phyloP scores from a whole-genome alignment of 78 protist genomes.

The Tieghemostelium lacteum region DNA sequence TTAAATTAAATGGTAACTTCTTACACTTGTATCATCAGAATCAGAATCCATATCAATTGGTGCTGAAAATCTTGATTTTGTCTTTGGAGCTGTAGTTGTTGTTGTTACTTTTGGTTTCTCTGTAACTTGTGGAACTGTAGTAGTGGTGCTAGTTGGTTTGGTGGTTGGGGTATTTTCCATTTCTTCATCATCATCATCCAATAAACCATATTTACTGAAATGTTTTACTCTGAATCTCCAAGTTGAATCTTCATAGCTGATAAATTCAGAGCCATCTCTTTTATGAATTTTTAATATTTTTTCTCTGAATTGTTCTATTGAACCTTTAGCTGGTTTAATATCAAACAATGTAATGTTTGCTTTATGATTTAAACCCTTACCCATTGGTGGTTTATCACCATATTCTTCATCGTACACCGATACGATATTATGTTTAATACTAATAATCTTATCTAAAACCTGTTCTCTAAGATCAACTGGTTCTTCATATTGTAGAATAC shows the following conservation, averaged over 20 bases:
- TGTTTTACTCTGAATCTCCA: slow-evolving; percentile 75
- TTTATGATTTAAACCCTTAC: slow-evolving; percentile 39
- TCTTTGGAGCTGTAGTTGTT: slow-evolving; percentile 1
- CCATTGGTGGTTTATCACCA: slow-evolving; percentile 32
- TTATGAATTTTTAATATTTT: neutral
- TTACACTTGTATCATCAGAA: neutral
- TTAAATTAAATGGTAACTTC: no score
- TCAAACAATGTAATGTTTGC: slow-evolving; percentile 31
- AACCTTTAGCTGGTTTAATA: no score
- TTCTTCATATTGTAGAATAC: slow-evolving; percentile 49
- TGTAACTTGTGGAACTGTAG: no score
- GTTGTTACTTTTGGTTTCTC: slow-evolving; percentile 22
- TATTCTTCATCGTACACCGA: slow-evolving; percentile 68
- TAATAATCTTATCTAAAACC: slow-evolving; percentile 30
- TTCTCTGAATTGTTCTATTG: no score
- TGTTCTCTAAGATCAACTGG: slow-evolving; percentile 35
- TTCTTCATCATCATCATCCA: slow-evolving; percentile 51
- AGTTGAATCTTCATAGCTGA: slow-evolving; percentile 3
- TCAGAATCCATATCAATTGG: slow-evolving; percentile 2
- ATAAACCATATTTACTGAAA: slow-evolving; percentile 63
- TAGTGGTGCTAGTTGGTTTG: neutral
- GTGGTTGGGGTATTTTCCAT: neutral
- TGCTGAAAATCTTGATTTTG: slow-evolving; percentile 64
- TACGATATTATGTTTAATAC: slow-evolving; percentile 21
- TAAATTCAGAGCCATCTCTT: slow-evolving; percentile 6